Base-by-base conservation (phyloP, 805 yeast species). In the Danielia reshetovae region DNA sequence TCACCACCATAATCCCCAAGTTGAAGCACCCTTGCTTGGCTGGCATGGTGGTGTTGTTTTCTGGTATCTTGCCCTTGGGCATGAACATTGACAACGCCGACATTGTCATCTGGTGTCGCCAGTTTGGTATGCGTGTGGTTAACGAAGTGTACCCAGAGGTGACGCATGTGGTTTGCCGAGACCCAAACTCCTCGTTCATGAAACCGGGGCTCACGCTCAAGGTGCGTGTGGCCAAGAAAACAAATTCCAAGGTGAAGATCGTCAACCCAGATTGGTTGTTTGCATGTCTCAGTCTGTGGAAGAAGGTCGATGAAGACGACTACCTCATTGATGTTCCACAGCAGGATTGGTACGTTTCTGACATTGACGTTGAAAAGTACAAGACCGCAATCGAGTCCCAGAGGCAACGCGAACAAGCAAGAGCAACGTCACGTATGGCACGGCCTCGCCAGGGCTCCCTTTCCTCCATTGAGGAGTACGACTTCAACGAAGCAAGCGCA, bases 191-290 rank as follows among this genome's bases (percentile, higher is more conserved):
- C 13, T 49, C 52, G 6, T 39, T 48, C 3, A 42, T 39, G 28
- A 60, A 54, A 32, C 31, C 49, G 4, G 73, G 72, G 5, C 62
- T 63, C 13, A 93, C 98, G 0, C 74, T 77, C 49, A 90, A 90
- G 55, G 96, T 89, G 7, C 72, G 89, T 29, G 72, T 82, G 21
- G 97, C 96, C 0, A 76, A 74, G 51, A 64, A 77, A 35, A 61
- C 70, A n/a, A 63, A 77, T 26, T 79, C 81, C 1, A 55, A 65
- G 13, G 81, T 82, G 23, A 78, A 81, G 47, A 73, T 90, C n/a
- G 95, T 90, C 13, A 81, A 80, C 50, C 89, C 95, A 2, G 93
- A 85, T 50, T 90, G 98, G 98, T 60, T 90, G 2, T 89, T 89
- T 62, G 79, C 82, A 24, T 85, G 96, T 57, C 67, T 90, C 45